phyloP scores from a whole-genome alignment of 306 rosid genomes.

The Cucurbita argyrosperma region DNA sequence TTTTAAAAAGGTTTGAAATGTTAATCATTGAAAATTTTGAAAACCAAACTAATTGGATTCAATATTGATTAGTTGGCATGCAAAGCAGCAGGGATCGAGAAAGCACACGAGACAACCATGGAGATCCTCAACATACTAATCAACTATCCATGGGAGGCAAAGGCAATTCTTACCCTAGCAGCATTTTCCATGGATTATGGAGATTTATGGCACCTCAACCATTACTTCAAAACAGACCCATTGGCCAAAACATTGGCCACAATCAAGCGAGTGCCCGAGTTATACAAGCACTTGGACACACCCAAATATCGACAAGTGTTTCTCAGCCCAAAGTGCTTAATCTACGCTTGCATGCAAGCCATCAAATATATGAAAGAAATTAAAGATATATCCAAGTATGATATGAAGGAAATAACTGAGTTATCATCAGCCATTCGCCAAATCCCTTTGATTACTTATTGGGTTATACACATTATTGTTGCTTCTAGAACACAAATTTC shows the following conservation, averaged over 20 bases:
- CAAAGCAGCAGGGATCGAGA: not conserved
- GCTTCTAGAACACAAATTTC: not conserved
- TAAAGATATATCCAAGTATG: not conserved
- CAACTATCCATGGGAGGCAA: conserved; percentile 6
- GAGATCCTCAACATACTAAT: not conserved
- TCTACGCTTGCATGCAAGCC: not conserved
- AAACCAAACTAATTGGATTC: not conserved
- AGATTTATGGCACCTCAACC: conserved; percentile 6
- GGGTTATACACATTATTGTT: conserved; percentile 1
- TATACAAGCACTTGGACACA: not conserved
- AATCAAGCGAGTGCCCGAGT: not conserved
- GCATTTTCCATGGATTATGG: conserved; percentile 8
- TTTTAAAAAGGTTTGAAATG: too few relatives aligned
- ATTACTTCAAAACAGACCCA: not conserved
- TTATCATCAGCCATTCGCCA: not conserved
- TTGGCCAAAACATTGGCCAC: conserved; percentile 1
- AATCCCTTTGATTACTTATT: conserved; percentile 5
- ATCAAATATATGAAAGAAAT: not conserved
- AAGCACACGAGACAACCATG: conserved; percentile 3
- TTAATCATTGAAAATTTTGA: too few relatives aligned
- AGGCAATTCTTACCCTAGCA: not conserved
- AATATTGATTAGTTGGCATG: not conserved
- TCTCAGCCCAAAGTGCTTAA: not conserved
- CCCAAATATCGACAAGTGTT: not conserved
- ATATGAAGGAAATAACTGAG: not conserved